Evolutionary conservation across 352 stramenopile species (phyloP).

Genomic region (Pythium myriotylum): DNA sequence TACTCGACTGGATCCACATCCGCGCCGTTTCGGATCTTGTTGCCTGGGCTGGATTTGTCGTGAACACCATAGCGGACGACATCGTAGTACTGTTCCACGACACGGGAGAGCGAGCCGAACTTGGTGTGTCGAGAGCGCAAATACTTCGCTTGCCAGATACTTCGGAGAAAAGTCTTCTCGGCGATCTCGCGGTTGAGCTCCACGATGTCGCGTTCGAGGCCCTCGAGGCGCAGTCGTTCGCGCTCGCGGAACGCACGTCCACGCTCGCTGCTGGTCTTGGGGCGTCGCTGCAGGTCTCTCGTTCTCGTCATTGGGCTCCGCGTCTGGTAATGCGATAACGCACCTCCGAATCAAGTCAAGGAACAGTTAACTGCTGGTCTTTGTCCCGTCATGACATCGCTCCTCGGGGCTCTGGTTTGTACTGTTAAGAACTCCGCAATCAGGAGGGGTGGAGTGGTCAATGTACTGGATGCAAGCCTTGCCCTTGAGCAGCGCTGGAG

Average conservation of each 20-base stretch:
- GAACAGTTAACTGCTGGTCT: too few species aligned
- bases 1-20: constrained; percentile 2
- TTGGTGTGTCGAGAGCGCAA: constrained; percentile 9
- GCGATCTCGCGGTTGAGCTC: constrained; percentile 5
- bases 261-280: constrained; percentile 22
- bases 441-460: too few species aligned
- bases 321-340: too few species aligned
- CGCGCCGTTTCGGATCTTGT: not conserved
- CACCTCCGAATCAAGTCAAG: too few species aligned
- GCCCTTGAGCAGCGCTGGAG: too few species aligned
- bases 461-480: too few species aligned
- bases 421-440: too few species aligned
- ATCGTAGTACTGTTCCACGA: constrained; percentile 13
- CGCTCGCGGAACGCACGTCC: constrained; percentile 19
- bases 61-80: not conserved
- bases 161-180: constrained; percentile 14
- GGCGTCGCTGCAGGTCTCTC: not conserved
- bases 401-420: too few species aligned
- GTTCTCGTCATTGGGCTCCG: not conserved
- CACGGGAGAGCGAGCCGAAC: not conserved
- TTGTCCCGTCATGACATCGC: too few species aligned
- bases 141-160: constrained; percentile 22
- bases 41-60: not conserved
- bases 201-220: not conserved
- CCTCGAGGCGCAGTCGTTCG: constrained; percentile 2